Conservation (phyloP, 1,284 basidiomycete genomes). For the Cutaneotrichosporon cyanovorans region DNA sequence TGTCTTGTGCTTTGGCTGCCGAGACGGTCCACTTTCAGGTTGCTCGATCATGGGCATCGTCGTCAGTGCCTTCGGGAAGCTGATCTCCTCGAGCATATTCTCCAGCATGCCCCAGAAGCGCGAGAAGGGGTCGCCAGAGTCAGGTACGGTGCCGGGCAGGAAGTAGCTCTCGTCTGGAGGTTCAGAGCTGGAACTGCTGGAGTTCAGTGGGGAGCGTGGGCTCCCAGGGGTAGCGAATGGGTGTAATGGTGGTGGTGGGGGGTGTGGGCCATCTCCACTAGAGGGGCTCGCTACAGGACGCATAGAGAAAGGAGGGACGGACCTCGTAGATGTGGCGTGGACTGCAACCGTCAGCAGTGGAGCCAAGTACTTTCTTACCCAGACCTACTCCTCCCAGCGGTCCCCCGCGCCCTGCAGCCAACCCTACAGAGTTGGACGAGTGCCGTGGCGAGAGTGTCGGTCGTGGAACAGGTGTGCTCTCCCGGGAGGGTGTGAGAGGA, state of each 20-base stretch:
- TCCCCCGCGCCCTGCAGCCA: slow-evolving; percentile 3
- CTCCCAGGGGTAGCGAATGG: slow-evolving; percentile 3
- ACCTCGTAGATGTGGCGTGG: slow-evolving; percentile 14
- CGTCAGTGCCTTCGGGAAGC: slow-evolving; percentile 36
- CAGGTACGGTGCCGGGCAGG: slow-evolving; percentile 30
- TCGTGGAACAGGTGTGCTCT: neutral
- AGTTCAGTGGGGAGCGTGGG: slow-evolving; percentile 27
- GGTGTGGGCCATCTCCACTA: neutral
- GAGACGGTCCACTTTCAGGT: no score
- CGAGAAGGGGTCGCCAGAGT: slow-evolving; percentile 41
- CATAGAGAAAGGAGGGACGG: slow-evolving; percentile 31
- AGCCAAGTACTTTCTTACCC: slow-evolving; percentile 1
- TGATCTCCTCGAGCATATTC: slow-evolving; percentile 42
- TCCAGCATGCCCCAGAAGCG: slow-evolving; percentile 47
- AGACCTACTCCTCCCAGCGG: slow-evolving; percentile 1
- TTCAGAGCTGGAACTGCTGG: slow-evolving; percentile 32
- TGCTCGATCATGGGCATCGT: neutral
- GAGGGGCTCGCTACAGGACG: slow-evolving; percentile 17
- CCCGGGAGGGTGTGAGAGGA: neutral
- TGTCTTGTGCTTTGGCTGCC: neutral
- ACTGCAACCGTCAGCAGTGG: slow-evolving; percentile 4
- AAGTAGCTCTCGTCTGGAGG: slow-evolving; percentile 30
- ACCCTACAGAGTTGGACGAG: slow-evolving; percentile 1
- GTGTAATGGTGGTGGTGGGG: slow-evolving; percentile 4
- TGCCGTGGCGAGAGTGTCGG: neutral